Evolutionary conservation across 1,139 yeast genomes (phyloP), one percentile per base, ranked within the genome.

Genomic region (Casaregolazyma lundiana): DNA sequence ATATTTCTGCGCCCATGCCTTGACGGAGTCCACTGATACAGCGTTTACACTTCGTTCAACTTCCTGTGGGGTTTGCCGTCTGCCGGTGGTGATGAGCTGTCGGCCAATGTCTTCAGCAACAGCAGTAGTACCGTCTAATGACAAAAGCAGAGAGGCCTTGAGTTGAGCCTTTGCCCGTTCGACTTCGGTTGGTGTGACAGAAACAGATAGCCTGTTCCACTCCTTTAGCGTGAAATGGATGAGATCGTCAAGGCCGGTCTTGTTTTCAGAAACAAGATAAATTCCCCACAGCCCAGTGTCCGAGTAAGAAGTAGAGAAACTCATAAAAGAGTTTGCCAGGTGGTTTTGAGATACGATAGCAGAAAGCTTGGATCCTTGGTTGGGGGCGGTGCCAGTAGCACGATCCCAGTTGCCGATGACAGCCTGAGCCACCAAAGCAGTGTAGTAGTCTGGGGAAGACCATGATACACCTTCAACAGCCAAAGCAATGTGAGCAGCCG

Each of bases 231-330:
- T 80, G 48, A 88, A 90, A 61, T 84, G 80, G 32, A 87, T 77
- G 19, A 79, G 70, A 57, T 78, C 80, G 60, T 86, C 79, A 58
- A 89, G 71, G 17, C 82, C 78, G 53, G 76, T 75, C 57, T 77
- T 78, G 56, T 79, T 76, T 56, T 92, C 97, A 19, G 95, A 81
- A 13, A 90, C 89, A 54, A 92, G 76, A 66, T 92, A 92, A 59
- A 90, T 84, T 32, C 99, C 99, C 96, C 97, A 89, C 47, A 92
- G 73, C 2, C 99, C 99, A 5, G 97, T 86, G 68, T 92, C 99
- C 7, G 96, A 92, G 69, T 92, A 92, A 2, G 96, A 87, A 4
- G 99, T 94, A 21, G 96, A 87, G 69, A 90, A 92, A 2, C 97
- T 89, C 95, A 89, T 84, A 70, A 84, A 92, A 4, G 96, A 85